phyloP scores from a whole-genome alignment of 2,329 filamentous ascomycete genomes.

The Macroventuria anomochaeta region DNA sequence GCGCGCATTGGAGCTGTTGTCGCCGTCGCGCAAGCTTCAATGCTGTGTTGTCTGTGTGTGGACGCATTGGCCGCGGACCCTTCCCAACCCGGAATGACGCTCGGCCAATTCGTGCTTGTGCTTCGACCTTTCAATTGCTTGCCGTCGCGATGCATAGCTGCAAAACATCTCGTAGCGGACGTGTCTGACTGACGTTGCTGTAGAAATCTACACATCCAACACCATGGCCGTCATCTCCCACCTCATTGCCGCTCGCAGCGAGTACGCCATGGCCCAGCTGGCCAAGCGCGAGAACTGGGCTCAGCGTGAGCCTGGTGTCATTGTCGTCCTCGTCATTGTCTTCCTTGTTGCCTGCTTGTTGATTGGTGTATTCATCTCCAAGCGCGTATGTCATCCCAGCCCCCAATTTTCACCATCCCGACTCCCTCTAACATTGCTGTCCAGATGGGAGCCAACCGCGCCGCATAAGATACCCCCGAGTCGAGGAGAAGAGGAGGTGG shows the following conservation, averaged over 20 bases:
- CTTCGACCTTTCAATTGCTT: conserved; percentile 3
- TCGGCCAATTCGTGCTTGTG: conserved; percentile 14
- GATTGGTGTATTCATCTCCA: conserved; percentile 57
- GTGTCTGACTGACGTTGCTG: conserved; percentile 21
- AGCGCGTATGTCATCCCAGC: conserved; percentile 45
- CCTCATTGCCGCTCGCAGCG: conserved; percentile 47
- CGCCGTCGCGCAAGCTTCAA: conserved; percentile 16
- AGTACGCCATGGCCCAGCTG: conserved; percentile 50
- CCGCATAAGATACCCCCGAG: conserved; percentile 19
- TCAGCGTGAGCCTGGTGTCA: conserved; percentile 62
- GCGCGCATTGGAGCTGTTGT: conserved; percentile 13
- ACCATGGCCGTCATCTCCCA: conserved; percentile 49
- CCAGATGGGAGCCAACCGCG: conserved; percentile 8
- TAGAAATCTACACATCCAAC: conserved; percentile 34
- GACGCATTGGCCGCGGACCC: conserved; percentile 16
- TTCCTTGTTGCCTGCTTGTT: conserved; percentile 62
- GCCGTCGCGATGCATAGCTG: conserved; percentile 2
- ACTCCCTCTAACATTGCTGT: not conserved
- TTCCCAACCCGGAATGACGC: conserved; percentile 8
- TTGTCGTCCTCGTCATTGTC: conserved; percentile 68
- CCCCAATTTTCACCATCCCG: no score
- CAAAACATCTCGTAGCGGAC: not conserved
- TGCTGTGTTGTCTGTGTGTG: conserved; percentile 6
- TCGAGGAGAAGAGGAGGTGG: conserved; percentile 12
- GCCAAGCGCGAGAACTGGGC: conserved; percentile 66